These are phyloP conservation scores for Aspergillus heteromorphus DNA, from an alignment of 495 filamentous ascomycete genomes.

Conservation along the genomic window DNA sequence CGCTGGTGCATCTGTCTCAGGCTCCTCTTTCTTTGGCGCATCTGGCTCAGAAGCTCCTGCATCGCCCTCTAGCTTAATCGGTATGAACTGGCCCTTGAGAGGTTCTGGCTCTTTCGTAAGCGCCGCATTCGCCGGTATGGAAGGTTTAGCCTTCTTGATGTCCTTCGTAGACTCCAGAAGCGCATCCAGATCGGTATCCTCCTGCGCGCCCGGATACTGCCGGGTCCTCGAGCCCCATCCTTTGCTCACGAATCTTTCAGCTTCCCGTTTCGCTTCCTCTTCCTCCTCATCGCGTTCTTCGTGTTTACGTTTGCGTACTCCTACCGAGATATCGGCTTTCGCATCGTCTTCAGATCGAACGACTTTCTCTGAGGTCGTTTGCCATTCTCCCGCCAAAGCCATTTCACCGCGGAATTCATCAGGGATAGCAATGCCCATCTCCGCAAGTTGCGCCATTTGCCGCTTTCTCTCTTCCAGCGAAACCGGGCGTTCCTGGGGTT, in stretches of 20 bases:
- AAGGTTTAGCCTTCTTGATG: constrained; percentile 36
- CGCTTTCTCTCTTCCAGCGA: constrained; percentile 68
- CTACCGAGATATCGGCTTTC: constrained; percentile 31
- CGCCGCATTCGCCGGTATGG: constrained; percentile 4
- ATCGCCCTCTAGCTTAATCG: constrained; percentile 4
- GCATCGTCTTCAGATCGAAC: constrained; percentile 41
- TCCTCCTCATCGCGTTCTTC: constrained; percentile 53
- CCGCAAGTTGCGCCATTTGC: constrained; percentile 81
- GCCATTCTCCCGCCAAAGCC: constrained; percentile 90
- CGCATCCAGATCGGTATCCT: constrained; percentile 62
- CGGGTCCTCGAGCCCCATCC: constrained; percentile 72
- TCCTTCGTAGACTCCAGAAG: constrained; percentile 53
- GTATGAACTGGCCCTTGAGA: neutral
- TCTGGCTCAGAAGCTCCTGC: constrained; percentile 18
- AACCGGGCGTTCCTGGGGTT: constrained; percentile 26
- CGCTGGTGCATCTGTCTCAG: constrained; percentile 12
- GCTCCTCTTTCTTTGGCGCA: too few relatives aligned
- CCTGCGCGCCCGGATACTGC: constrained; percentile 53
- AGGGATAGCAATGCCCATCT: constrained; percentile 81
- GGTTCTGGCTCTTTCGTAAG: neutral
- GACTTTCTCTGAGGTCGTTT: constrained; percentile 56
- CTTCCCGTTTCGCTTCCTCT: constrained; percentile 58
- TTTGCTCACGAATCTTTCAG: constrained; percentile 56
- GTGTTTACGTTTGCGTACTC: constrained; percentile 65
- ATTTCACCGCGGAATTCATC: constrained; percentile 71